phyloP scores from a whole-genome alignment of 176 grass and related monocot genomes.

The Olyra latifolia region DNA sequence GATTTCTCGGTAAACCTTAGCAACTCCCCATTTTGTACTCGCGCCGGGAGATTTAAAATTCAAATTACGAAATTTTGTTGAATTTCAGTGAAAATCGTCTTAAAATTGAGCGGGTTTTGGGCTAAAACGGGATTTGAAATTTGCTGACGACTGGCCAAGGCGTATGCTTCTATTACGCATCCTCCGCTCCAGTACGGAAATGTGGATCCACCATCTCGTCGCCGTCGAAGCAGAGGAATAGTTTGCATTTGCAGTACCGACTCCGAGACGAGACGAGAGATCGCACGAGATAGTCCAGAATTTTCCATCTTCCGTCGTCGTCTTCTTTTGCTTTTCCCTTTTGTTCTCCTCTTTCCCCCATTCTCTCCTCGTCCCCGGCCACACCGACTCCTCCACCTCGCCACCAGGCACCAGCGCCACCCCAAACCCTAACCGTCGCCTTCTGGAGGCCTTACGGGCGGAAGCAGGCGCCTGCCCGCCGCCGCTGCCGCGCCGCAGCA shows the following conservation, averaged over 20 bases:
- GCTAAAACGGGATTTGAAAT: too few species aligned
- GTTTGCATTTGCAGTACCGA: background rate
- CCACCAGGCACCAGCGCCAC: background rate
- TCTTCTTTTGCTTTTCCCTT: constrained; percentile 35
- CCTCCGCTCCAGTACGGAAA: accelerated
- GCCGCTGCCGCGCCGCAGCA: background rate
- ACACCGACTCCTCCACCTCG: background rate
- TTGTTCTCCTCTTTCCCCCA: constrained; percentile 23
- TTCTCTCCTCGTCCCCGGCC: constrained; percentile 19
- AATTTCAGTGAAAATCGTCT: too few species aligned
- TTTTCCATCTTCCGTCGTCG: constrained; percentile 36
- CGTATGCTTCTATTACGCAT: accelerated
- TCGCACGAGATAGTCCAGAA: constrained; percentile 39
- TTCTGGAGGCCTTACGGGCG: background rate
- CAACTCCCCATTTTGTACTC: too few species aligned
- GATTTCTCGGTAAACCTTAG: too few species aligned
- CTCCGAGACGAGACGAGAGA: too few species aligned
- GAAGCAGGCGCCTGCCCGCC: background rate
- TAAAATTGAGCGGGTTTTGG: too few species aligned
- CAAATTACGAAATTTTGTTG: too few species aligned
- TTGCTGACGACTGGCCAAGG: background rate
- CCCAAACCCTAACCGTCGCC: background rate
- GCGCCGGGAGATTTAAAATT: too few species aligned
- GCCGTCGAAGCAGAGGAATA: background rate
- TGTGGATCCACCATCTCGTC: accelerated